phyloP scores from a whole-genome alignment of 2,329 filamentous ascomycete species.

The Leptographium wingfieldii region DNA sequence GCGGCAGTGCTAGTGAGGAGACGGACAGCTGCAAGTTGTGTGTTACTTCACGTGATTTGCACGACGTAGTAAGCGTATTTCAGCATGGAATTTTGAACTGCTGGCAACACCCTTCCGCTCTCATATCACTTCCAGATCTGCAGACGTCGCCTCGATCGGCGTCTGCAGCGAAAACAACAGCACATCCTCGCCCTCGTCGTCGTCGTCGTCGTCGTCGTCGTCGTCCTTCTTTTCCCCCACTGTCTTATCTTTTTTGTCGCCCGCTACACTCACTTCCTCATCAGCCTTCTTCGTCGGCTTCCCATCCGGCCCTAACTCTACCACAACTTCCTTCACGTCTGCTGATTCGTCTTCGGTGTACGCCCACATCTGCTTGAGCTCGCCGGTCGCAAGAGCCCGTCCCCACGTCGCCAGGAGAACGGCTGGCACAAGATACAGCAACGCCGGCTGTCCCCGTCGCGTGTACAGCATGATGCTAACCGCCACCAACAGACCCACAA shows the following conservation, averaged over 20 bases:
- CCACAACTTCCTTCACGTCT: slow-evolving; percentile 40
- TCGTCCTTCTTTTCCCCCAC: slow-evolving; percentile 7
- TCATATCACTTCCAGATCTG: neutral
- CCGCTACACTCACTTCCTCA: slow-evolving; percentile 1
- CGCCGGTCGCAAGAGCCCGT: slow-evolving; percentile 55
- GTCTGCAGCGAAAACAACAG: neutral
- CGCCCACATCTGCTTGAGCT: slow-evolving; percentile 62
- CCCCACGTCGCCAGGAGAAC: slow-evolving; percentile 65
- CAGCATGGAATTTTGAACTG: neutral
- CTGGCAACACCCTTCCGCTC: neutral
- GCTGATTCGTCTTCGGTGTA: slow-evolving; percentile 63
- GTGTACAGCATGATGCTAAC: slow-evolving; percentile 65
- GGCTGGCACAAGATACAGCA: slow-evolving; percentile 84
- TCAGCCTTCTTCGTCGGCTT: slow-evolving; percentile 24
- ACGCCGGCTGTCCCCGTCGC: slow-evolving; percentile 73
- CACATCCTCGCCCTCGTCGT: neutral
- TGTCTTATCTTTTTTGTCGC: neutral
- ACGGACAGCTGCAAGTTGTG: no score
- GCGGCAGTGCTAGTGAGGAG: no score
- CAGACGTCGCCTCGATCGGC: neutral
- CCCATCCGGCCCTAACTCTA: slow-evolving; percentile 39
- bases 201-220: neutral
- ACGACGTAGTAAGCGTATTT: no score
- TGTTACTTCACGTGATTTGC: no score
- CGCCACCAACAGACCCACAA: slow-evolving; percentile 64